Evolutionary conservation across 2,329 filamentous ascomycete genomes (phyloP).

Genomic region (Neonectria ditissima): DNA sequence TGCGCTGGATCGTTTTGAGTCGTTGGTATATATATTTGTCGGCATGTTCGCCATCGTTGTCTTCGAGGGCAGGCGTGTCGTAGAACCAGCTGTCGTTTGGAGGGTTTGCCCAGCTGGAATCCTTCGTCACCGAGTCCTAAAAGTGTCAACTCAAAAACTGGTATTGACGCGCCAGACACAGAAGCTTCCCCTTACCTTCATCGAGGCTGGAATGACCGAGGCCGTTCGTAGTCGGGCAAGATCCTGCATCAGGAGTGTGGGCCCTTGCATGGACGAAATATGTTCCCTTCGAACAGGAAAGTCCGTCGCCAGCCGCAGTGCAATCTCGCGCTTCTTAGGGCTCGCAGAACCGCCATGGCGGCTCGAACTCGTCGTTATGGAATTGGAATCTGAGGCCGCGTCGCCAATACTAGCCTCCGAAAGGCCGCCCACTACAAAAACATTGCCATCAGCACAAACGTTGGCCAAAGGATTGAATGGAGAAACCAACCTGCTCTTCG

Average conservation of each 20-base stretch:
- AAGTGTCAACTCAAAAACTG: not conserved
- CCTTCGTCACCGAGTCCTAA: constrained; percentile 3
- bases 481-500: no score
- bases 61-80: constrained; percentile 4
- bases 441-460: no score
- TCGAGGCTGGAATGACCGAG: not conserved
- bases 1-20: constrained; percentile 10
- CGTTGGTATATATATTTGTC: constrained; percentile 24
- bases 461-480: no score
- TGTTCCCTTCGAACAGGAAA: not conserved
- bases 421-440: no score
- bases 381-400: no score
- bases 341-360: constrained; percentile 1
- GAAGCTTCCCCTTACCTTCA: not conserved
- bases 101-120: constrained; percentile 15
- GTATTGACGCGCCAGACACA: not conserved
- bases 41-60: not conserved
- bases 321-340: constrained; percentile 11
- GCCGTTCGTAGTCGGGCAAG: not conserved
- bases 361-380: not conserved
- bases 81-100: constrained; percentile 24
- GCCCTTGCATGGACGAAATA: not conserved
- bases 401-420: no score
- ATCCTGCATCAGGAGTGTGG: constrained; percentile 1
- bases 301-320: constrained; percentile 3